Base-by-base conservation (phyloP, 1,139 yeast genomes). In the Wickerhamomyces sp. region DNA sequence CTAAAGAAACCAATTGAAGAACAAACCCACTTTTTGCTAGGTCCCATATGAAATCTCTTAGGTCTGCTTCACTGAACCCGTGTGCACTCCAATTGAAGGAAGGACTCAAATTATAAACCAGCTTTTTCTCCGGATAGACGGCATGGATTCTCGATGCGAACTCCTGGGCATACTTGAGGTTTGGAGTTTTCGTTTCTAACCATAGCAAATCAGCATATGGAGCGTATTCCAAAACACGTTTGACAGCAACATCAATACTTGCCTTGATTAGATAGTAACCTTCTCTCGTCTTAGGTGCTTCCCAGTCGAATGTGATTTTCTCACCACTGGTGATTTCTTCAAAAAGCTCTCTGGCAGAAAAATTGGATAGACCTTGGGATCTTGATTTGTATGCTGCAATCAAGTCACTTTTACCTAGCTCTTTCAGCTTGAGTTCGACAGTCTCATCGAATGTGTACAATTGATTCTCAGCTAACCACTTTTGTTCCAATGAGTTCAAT, bases 141-240 rank as follows among this genome's bases (percentile, higher is more conserved):
- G 59, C 63, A 43, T 70, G 78, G 43, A 77, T 71, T 38, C 60
- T 57, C 15, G 57, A 53, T 14, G 81, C 77, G 55, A 77, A 73
- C 5, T 57, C 60, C 43, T 60, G 61, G 7, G 82, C 81, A 52
- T 76, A 77, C 35, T 61, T 52, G 19, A 76, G 56, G 45, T 76
- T 68, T 13, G 83, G 82, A 13, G 68, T 66, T 56, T 75, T 75
- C 19, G 82, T 75, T 55, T 78, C 81, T 18, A 76, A 60, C 83
- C 83, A 77, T 26, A 77, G 52, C 52, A 75, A 52, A 43, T 77
- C 83, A 3, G 81, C 68, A 45, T 73, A 75, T 10, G 81, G 82
- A 2, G 79, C 77, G 55, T 65, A 77, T 6, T 67, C 68, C 24
- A 74, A 51, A 2, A 76, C 72, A 39, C 83, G 65, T 50, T 72